Conservation (phyloP, 192 early-diverging fungal species). For the Gamsiella multidivaricata region DNA sequence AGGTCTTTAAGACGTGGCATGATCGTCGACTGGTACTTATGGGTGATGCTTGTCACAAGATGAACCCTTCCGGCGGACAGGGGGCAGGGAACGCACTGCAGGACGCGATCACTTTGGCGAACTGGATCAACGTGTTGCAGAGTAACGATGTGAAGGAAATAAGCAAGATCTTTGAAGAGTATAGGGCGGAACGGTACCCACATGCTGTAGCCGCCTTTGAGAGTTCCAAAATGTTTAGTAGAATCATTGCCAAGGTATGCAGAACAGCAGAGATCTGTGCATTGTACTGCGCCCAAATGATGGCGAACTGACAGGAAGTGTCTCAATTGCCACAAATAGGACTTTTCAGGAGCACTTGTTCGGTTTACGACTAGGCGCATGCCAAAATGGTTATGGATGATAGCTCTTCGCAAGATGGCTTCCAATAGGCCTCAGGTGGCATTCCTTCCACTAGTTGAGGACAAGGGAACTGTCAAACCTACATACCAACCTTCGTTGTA, state of each 20-base stretch:
- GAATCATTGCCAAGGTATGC: neutral
- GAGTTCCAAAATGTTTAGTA: neutral
- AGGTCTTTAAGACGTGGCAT: conserved; percentile 17
- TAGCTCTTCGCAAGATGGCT: neutral
- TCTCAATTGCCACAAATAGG: no score
- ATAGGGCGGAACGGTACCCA: neutral
- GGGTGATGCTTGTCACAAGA: conserved; percentile 19
- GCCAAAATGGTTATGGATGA: neutral
- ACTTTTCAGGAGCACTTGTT: no score
- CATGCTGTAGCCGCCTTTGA: neutral
- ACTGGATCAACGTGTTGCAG: neutral
- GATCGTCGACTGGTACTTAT: neutral
- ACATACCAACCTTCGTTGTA: conserved; percentile 2
- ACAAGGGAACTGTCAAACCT: conserved; percentile 9
- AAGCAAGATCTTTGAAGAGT: neutral
- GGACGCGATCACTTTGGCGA: conserved; percentile 8
- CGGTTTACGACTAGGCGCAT: conserved; percentile 2
- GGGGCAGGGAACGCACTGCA: conserved; percentile 10
- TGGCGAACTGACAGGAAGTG: no score
- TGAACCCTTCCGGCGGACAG: neutral
- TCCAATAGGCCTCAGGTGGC: neutral
- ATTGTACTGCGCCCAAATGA: no score
- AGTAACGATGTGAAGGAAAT: neutral
- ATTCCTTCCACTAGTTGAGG: conserved; percentile 11
- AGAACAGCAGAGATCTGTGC: neutral